Percentiles rank a stretch among this genome's conserved stretches.
Conservation (phyloP, 2,329 filamentous ascomycete species). For the Beauveria sp. region DNA sequence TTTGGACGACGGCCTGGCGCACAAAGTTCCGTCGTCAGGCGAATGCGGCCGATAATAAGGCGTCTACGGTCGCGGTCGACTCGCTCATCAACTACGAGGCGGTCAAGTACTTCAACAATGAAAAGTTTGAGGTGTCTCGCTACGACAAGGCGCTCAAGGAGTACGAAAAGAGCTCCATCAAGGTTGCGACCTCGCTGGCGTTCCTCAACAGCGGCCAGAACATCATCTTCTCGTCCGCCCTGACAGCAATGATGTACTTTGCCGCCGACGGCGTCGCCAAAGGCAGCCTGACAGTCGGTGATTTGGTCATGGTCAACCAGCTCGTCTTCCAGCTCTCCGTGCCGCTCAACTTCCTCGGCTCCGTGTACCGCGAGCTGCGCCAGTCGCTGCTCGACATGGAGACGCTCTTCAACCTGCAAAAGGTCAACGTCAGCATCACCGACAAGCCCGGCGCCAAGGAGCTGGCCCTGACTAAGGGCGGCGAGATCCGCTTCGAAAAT, state of each 20-base stretch:
- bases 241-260: conserved; percentile 98
- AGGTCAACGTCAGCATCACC: conserved; percentile 82
- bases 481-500: conserved; percentile 90
- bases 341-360: conserved; percentile 95
- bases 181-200: conserved; percentile 87
- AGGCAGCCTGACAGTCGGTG: conserved; percentile 80
- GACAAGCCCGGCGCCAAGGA: conserved; percentile 69
- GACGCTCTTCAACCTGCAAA: conserved; percentile 93
- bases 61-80: conserved; percentile 90
- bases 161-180: conserved; percentile 93
- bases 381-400: conserved; percentile 98
- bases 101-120: conserved; percentile 99
- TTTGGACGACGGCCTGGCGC: conserved; percentile 91
- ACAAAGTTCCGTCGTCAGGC: conserved; percentile 94
- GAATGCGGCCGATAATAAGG: conserved; percentile 92
- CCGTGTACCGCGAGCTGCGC: conserved; percentile 89
- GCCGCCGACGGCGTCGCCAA: conserved; percentile 81
- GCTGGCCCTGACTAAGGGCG: conserved; percentile 65
- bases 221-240: conserved; percentile 87
- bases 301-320: conserved; percentile 98
- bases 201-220: conserved; percentile 94
- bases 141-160: conserved; percentile 81
- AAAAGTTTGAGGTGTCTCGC: conserved; percentile 82
- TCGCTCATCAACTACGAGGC: conserved; percentile 98
- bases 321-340: conserved; percentile 97